phyloP scores from a whole-genome alignment of 495 filamentous ascomycete genomes.

The Penicillium soppii region DNA sequence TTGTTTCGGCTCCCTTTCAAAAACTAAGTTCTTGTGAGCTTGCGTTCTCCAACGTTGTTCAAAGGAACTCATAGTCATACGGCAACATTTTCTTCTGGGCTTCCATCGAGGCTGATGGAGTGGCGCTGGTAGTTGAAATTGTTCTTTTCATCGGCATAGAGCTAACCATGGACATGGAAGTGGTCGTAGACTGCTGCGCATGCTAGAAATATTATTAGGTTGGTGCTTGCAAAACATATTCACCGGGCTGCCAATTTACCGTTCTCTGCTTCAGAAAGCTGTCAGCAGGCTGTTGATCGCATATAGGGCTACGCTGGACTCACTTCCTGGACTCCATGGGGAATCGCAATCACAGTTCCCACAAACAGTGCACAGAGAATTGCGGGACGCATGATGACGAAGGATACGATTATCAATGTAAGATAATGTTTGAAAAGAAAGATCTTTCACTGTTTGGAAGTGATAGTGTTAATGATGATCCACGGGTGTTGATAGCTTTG shows the following conservation, averaged over 20 bases:
- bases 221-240: too few relatives aligned
- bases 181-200: not conserved
- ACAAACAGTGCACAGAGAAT: slow-evolving; percentile 6
- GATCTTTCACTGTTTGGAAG: too few relatives aligned
- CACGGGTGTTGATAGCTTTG: too few relatives aligned
- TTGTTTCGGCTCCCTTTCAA: not conserved
- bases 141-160: slow-evolving; percentile 12
- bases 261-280: not conserved
- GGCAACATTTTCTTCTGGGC: slow-evolving; percentile 4
- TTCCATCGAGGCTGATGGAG: slow-evolving; percentile 3
- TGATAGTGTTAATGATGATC: too few relatives aligned
- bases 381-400: slow-evolving; percentile 8
- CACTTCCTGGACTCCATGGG: slow-evolving; percentile 11
- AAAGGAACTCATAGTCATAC: not conserved
- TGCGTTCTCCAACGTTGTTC: not conserved
- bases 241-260: too few relatives aligned
- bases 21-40: not conserved
- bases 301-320: not conserved
- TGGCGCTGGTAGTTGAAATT: not conserved
- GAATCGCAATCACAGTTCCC: slow-evolving; percentile 2
- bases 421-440: too few relatives aligned
- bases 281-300: not conserved
- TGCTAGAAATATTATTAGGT: not conserved
- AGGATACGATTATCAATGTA: too few relatives aligned
- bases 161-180: slow-evolving; percentile 6